A percentile compares a stretch with the other conserved stretches of the same genome.
Evolutionary conservation across 78 protist genomes (phyloP).

Genomic region (Chrysochromulina parva): DNA sequence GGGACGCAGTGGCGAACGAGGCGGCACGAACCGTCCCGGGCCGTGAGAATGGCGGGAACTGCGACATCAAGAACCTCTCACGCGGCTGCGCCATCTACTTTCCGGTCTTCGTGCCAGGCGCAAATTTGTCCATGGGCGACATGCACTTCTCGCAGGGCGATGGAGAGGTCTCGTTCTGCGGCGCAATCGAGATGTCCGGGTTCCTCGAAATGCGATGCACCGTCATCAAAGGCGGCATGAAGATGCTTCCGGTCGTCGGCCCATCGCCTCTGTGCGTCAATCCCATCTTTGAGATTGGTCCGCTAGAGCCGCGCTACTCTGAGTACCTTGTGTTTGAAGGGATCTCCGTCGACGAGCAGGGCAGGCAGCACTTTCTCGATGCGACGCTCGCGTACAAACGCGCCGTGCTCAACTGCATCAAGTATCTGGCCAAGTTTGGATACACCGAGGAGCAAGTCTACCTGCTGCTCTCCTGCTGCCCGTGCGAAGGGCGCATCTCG

Average conservation of each 20-base stretch:
- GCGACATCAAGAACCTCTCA: slow-evolving; percentile 30
- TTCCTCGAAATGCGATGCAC: background rate
- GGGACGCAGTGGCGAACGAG: slow-evolving; percentile 10
- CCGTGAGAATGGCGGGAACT: slow-evolving; percentile 38
- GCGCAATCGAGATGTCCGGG: slow-evolving; percentile 31
- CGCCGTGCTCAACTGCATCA: slow-evolving; percentile 29
- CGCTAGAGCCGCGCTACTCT: slow-evolving; percentile 15
- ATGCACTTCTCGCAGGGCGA: slow-evolving; percentile 39
- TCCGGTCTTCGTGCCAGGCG: slow-evolving; percentile 11
- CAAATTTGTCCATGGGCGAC: slow-evolving; percentile 23
- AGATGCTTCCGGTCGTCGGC: background rate
- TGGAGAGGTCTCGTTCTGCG: slow-evolving; percentile 27
- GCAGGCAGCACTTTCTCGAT: slow-evolving; percentile 23
- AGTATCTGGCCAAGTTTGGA: slow-evolving; percentile 24
- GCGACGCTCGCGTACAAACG: slow-evolving; percentile 38
- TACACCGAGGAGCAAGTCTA: slow-evolving; percentile 29
- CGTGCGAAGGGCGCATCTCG: slow-evolving; percentile 25
- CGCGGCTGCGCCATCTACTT: slow-evolving; percentile 17
- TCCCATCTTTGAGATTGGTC: slow-evolving; percentile 28
- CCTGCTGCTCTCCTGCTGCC: slow-evolving; percentile 20
- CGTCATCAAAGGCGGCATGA: slow-evolving; percentile 28
- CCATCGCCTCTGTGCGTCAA: slow-evolving; percentile 10
- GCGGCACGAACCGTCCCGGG: slow-evolving; percentile 20
- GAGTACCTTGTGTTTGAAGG: slow-evolving; percentile 27
- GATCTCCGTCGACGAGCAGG: slow-evolving; percentile 17